Evolutionary conservation across 139 green algal species (phyloP).

Genomic region (Astrephomene gubernaculifera): DNA sequence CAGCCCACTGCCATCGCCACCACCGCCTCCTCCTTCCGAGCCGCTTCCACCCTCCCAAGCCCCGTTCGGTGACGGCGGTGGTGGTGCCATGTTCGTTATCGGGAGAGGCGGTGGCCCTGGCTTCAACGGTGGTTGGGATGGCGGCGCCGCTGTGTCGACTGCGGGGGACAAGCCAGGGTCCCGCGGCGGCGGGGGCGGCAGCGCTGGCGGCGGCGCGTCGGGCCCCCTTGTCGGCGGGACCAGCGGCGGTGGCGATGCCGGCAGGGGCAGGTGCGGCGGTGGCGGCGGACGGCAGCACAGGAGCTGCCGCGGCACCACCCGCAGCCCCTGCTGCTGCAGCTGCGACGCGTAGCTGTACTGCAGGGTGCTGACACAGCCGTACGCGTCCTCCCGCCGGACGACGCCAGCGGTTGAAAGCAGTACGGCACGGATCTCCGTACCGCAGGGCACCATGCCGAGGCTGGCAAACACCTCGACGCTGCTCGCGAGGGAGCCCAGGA

Average conservation of each 20-base stretch:
- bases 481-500: background rate
- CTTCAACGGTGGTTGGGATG: background rate
- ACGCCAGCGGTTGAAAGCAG: background rate
- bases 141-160: no score
- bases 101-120: background rate
- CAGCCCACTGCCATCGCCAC: no score
- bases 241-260: background rate
- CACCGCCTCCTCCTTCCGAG: no score
- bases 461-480: constrained; percentile 26
- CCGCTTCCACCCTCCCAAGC: background rate
- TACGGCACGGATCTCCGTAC: constrained; percentile 11
- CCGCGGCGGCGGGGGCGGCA: background rate
- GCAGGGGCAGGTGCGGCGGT: background rate
- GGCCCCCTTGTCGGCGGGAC: background rate
- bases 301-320: background rate
- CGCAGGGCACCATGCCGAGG: constrained; percentile 19
- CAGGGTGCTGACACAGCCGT: constrained; percentile 1
- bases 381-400: background rate
- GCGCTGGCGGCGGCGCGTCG: background rate
- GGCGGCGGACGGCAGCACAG: constrained; percentile 38
- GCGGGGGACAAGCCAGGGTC: background rate
- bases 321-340: background rate
- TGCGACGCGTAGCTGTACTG: background rate
- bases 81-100: background rate
- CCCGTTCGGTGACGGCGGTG: background rate